phyloP scores from a whole-genome alignment of 202 grass and related monocot species.

The Musa balbisiana region DNA sequence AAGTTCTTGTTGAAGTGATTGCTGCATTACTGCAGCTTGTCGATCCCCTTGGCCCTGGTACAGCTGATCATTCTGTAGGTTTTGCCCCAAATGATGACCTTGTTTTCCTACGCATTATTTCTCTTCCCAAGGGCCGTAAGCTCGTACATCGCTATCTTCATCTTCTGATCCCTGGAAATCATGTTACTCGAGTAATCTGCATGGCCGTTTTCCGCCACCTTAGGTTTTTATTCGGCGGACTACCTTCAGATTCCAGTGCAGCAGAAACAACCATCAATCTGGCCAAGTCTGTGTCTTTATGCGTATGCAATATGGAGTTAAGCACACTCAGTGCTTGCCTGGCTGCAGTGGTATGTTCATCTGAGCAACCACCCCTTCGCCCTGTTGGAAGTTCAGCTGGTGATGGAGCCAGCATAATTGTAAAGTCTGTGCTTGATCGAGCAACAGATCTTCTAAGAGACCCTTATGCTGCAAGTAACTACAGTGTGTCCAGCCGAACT shows the following conservation, averaged over 20 bases:
- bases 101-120: conserved; percentile 81
- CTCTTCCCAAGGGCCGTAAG: conserved; percentile 88
- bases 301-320: conserved; percentile 71
- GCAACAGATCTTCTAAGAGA: conserved; percentile 80
- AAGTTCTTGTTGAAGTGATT: conserved; percentile 89
- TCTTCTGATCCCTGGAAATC: conserved; percentile 74
- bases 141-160: conserved; percentile 63
- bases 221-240: conserved; percentile 85
- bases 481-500: conserved; percentile 61
- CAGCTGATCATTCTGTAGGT: conserved; percentile 57
- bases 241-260: conserved; percentile 57
- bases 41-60: conserved; percentile 61
- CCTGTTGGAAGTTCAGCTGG: conserved; percentile 80
- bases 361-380: conserved; percentile 87
- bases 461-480: conserved; percentile 55
- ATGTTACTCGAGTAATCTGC: conserved; percentile 74
- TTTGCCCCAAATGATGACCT: conserved; percentile 78
- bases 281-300: conserved; percentile 50
- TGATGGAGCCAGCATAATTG: conserved; percentile 81
- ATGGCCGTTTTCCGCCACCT: conserved; percentile 96
- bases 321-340: conserved; percentile 84
- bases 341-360: conserved; percentile 92
- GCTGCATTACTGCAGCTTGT: conserved; percentile 78
- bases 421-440: conserved; percentile 79
- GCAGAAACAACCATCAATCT: conserved; percentile 82